Evolutionary conservation across 2,329 filamentous ascomycete species (phyloP), one percentile per base, ranked within the genome.

Genomic region (Cordyceps cicadae): DNA sequence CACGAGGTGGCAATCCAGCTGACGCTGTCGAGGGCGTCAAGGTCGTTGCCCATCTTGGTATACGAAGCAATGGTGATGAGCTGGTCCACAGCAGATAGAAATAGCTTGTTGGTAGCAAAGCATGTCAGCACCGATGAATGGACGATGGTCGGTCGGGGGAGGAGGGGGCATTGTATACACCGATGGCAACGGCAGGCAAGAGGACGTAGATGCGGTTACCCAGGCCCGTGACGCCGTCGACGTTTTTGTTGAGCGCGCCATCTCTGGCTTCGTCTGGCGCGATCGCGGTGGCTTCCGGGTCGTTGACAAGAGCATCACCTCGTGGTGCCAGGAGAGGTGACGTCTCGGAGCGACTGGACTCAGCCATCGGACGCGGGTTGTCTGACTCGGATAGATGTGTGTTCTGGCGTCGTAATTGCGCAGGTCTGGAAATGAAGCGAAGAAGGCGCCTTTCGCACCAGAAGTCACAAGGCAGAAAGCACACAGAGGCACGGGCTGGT

Each of bases 1-100:
- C 63, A 79, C 71, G 77, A 72, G 2, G 73, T 75, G 32, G 87
- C 87, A 62, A 92, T 87, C 88, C 89, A 92, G 57, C 84, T 87
- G 4, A 88, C 90, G 65, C 83, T 83, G 69, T 88, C 90, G 57
- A 93, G 77, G 1, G 89, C 87, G 56, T 89, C 79, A 32, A 93
- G 75, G 64, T 92, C 89, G 61, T 82, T 89, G 12, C 88, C 89
- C 66, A 93, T 92, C 64, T 81, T 84, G 54, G 87, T 87, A 71
- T 92, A 92, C n/a, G 82, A 86, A n/a, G 85, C 85, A 54, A 92
- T 84, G 34, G 89, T 86, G 59, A 92, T 84, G 0, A 90, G 90
- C 71, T 92, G 88, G 69, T 93, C 89, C 55, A 87, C 80, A 4
- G 89, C 87, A 21, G 86, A 81, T 8, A 93, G 78, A 69, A 89